Base-by-base conservation (phyloP, 1,139 yeast genomes). In the Kodamaea arcana region DNA sequence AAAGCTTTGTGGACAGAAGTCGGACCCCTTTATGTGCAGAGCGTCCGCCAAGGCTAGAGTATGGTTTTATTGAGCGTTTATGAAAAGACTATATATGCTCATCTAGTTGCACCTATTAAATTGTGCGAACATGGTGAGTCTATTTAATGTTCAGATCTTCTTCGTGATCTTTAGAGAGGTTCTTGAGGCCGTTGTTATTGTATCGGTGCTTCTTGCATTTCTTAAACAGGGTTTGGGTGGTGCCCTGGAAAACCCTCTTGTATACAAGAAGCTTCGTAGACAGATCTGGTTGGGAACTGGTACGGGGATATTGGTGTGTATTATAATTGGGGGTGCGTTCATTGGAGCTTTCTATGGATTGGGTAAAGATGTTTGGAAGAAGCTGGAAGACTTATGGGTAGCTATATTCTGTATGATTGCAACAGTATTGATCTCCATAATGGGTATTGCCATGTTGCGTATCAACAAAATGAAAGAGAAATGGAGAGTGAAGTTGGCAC, bases 401-500 rank as follows among this genome's bases (percentile, higher is more conserved):
- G 97, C 96, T 55, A 72, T 83, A 24, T 79, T 90, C 52, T 82
- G 88, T 56, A 65, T 88, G 23, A 72, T 90, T 49, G 97, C 97
- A 1, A 75, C 94, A 0, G 68, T 84, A 16, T 75, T 90, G 56
- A 90, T 90, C 43, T 79, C 96, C 3, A 51, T 80, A 32, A 88
- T 90, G 97, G 97, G 97, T 34, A 65, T 90, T 48, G 94, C 95
- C 52, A 84, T 90, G 83, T 73, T 90, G 51, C 75, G 96, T 56
- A 74, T 90, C 55, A 87, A 90, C 60, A 90, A 88, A 65, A 75
- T 90, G 80, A 81, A 85, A 60, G 92, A 80, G 50, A 90, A 88
- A 62, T 90, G 95, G 87, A 80, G 95, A 67, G 72, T 86, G 46
- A 90, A 90, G 65, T 73, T 90, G 51, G 94, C 96, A 13, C 75